Evolutionary conservation across 2,329 filamentous ascomycete genomes (phyloP).

Genomic region (Pyricularia pennisetigena): DNA sequence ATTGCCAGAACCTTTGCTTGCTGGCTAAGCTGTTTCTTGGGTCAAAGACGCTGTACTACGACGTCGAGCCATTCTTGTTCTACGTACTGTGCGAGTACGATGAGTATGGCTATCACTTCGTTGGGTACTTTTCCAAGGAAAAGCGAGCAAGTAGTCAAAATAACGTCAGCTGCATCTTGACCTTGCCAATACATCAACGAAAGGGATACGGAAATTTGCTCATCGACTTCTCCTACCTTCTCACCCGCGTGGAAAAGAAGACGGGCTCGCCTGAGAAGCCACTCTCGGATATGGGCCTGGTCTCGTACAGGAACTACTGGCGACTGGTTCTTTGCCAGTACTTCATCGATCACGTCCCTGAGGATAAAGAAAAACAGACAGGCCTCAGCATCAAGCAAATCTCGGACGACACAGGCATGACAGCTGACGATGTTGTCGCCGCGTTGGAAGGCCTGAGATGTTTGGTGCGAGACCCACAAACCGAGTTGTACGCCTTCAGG

Average conservation of each 20-base stretch:
- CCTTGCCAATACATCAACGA: conserved; percentile 89
- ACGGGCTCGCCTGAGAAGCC: conserved; percentile 96
- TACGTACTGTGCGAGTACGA: conserved; percentile 96
- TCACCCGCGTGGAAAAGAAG: conserved; percentile 87
- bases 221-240: conserved; percentile 95
- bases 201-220: conserved; percentile 95
- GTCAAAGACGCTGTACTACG: conserved; percentile 96
- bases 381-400: conserved; percentile 57
- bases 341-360: conserved; percentile 48
- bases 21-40: conserved; percentile 96
- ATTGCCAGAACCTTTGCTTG: conserved; percentile 94
- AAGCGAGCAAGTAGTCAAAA: conserved; percentile 91
- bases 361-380: conserved; percentile 27
- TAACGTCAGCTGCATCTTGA: conserved; percentile 95
- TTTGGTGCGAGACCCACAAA: conserved; percentile 80
- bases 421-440: conserved; percentile 90
- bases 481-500: conserved; percentile 79
- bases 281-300: conserved; percentile 92
- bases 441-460: conserved; percentile 84
- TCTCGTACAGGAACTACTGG: conserved; percentile 98
- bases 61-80: conserved; percentile 93
- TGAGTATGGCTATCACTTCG: conserved; percentile 85
- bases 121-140: conserved; percentile 99
- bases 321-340: conserved; percentile 80
- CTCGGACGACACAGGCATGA: conserved; percentile 88